A percentile compares a stretch with the other conserved stretches of the same genome.
Evolutionary conservation across 2,329 filamentous ascomycete species (phyloP).

Genomic region (Sporothrix mexicana): DNA sequence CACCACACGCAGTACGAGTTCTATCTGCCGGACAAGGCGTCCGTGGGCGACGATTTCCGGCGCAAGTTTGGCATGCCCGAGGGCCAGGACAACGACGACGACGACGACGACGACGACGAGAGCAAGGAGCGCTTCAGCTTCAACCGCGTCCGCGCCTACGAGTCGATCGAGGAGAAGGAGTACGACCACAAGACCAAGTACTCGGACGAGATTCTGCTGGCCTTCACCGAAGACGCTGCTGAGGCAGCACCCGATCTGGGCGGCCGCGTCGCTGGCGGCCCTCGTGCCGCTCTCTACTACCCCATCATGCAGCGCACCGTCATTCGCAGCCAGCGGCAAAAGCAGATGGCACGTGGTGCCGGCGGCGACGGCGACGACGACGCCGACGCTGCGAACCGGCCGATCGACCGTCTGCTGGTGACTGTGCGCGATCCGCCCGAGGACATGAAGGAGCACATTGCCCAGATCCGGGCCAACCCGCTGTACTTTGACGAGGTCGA

Average conservation of each 20-base stretch:
- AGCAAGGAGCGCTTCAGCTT: slow-evolving; percentile 56
- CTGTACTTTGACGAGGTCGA: slow-evolving; percentile 54
- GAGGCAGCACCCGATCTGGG: slow-evolving; percentile 41
- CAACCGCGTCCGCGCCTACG: slow-evolving; percentile 67
- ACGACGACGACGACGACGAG: slow-evolving; percentile 52
- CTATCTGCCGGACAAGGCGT: slow-evolving; percentile 60
- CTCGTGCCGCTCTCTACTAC: slow-evolving; percentile 70
- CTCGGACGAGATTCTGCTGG: slow-evolving; percentile 66
- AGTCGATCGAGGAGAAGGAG: slow-evolving; percentile 65
- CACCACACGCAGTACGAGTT: slow-evolving; percentile 70
- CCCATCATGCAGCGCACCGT: slow-evolving; percentile 69
- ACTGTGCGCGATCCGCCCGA: slow-evolving; percentile 62
- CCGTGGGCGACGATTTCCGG: slow-evolving; percentile 61
- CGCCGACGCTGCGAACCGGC: slow-evolving; percentile 47
- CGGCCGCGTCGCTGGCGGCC: slow-evolving; percentile 50
- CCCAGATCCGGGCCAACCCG: slow-evolving; percentile 59
- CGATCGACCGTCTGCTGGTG: slow-evolving; percentile 62
- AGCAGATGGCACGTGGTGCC: slow-evolving; percentile 64
- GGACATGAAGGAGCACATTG: slow-evolving; percentile 58
- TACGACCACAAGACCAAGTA: slow-evolving; percentile 65
- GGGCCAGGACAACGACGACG: slow-evolving; percentile 57
- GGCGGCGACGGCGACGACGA: slow-evolving; percentile 49
- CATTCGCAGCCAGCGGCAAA: slow-evolving; percentile 67
- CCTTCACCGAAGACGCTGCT: slow-evolving; percentile 59
- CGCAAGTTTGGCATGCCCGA: slow-evolving; percentile 65